These are phyloP conservation scores for Zoysia pacifica DNA, from an alignment of 176 grass and related monocot species.

Conservation along the genomic window DNA sequence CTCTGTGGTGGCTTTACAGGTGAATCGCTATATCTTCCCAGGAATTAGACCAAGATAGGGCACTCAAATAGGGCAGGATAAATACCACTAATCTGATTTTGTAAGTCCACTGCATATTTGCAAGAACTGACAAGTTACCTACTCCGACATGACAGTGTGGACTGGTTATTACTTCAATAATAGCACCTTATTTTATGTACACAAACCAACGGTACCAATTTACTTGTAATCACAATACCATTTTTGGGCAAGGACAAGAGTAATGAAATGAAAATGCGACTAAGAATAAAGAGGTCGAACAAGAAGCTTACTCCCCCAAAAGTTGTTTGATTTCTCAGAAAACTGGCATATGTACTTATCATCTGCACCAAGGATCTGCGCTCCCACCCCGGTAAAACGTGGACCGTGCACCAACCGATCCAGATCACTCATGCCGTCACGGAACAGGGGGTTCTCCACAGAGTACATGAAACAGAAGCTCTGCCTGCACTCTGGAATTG, in stretches of 20 bases:
- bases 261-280: not conserved
- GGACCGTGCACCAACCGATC: constrained; percentile 53
- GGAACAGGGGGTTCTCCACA: constrained; percentile 77
- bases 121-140: not conserved
- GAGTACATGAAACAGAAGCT: constrained; percentile 99
- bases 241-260: not conserved
- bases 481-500: constrained; percentile 72
- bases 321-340: constrained; percentile 80
- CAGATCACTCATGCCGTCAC: constrained; percentile 65
- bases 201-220: not conserved
- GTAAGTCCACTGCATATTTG: not conserved
- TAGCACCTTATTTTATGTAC: not conserved
- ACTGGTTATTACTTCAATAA: not conserved
- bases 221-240: not conserved
- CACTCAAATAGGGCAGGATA: not conserved
- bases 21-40: constrained; percentile 25
- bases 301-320: constrained; percentile 89
- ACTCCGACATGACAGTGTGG: not conserved
- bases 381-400: constrained; percentile 80
- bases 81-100: not conserved
- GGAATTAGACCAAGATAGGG: not conserved
- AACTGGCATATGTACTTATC: constrained; percentile 97
- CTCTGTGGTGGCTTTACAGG: not conserved
- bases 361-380: constrained; percentile 78
- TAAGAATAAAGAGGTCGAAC: not conserved